Base-by-base conservation (phyloP, 1,139 yeast species). In the Saccharomycopsis hybrid region DNA sequence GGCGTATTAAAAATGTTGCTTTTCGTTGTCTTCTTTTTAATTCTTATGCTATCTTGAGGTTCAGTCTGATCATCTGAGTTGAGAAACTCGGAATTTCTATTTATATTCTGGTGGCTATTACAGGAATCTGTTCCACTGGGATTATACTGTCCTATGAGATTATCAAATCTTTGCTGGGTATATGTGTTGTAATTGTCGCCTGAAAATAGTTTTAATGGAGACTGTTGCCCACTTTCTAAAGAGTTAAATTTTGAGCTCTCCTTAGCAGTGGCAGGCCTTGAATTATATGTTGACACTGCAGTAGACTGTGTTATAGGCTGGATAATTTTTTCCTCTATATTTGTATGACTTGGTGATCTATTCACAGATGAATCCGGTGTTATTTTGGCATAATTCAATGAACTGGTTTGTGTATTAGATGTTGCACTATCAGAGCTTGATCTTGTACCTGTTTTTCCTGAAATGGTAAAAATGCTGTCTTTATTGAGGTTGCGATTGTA, bases 201-300 rank as follows among this genome's bases (percentile, higher is more conserved):
- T 5, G 51, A 44, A 55, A 67, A 72, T 31, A 72, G 58, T 54
- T 72, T 72, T 49, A 72, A 64, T 0, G 77, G 77, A 1, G 76
- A 71, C 41, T 63, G 56, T 59, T 13, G 62, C 8, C 49, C 49
- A 27, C 37, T 47, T 41, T 31, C 44, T 13, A 51, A 31, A 5
- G 53, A 46, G 9, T 41, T 33, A 13, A 32, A 47, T 38, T 50
- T 51, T 5, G 54, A 51, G 5, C 41, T 13, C n/a, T 24, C 25
- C 5, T 5, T 29, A 11, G n/a, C 32, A n/a, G 11, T 24, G 29
- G 24, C 24, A 11, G 32, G 41, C 31, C 24, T 33, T 5, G 41
- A 18, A 41, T 40, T 41, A 24, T 38, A 33, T 18, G 42, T 45
- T n/a, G 43, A 43, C 8, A 41, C 31, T 29, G 42, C 40, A 1